Percentiles rank a stretch among this genome's conserved stretches.
Conservation (phyloP, 2,329 filamentous ascomycete species). For the Cladosporium austrohemisphaericum region DNA sequence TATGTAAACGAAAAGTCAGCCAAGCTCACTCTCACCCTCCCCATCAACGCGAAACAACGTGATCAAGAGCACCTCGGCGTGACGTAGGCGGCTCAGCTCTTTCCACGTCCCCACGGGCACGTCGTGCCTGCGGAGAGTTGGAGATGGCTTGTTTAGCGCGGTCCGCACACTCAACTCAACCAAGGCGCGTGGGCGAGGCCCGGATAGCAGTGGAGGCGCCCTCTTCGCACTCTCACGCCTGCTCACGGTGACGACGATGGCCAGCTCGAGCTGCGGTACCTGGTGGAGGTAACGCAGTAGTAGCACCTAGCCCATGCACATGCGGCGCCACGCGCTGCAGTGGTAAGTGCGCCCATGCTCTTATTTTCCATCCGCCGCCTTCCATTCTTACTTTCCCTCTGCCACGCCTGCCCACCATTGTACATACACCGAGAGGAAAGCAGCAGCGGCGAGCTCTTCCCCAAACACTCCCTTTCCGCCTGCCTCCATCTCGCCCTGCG, state of each 20-base stretch:
- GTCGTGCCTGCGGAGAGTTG: not conserved
- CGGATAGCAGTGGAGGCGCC: no score
- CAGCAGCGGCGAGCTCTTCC: conserved; percentile 4
- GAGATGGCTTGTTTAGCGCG: conserved; percentile 13
- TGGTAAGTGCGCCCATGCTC: conserved; percentile 10
- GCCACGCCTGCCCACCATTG: not conserved
- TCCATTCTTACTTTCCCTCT: conserved; percentile 1
- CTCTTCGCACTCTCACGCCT: no score
- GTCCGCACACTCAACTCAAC: not conserved
- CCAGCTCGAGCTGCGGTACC: no score
- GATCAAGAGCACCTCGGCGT: not conserved
- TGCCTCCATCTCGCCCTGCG: conserved; percentile 2
- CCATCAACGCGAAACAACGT: not conserved
- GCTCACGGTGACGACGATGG: no score
- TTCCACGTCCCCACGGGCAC: conserved; percentile 6
- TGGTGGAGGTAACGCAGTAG: conserved; percentile 2
- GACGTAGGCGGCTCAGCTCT: conserved; percentile 9
- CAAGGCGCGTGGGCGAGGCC: not conserved
- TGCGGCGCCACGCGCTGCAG: conserved; percentile 5
- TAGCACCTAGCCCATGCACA: conserved; percentile 1
- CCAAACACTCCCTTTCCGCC: conserved; percentile 1
- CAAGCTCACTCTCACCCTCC: not conserved
- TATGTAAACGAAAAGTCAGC: no score
- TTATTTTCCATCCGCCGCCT: conserved; percentile 11
- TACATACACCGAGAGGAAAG: not conserved